A percentile compares a stretch with the other conserved stretches of the same genome.
Evolutionary conservation across 352 stramenopile species (phyloP).

Genomic region (Globisporangium solare): DNA sequence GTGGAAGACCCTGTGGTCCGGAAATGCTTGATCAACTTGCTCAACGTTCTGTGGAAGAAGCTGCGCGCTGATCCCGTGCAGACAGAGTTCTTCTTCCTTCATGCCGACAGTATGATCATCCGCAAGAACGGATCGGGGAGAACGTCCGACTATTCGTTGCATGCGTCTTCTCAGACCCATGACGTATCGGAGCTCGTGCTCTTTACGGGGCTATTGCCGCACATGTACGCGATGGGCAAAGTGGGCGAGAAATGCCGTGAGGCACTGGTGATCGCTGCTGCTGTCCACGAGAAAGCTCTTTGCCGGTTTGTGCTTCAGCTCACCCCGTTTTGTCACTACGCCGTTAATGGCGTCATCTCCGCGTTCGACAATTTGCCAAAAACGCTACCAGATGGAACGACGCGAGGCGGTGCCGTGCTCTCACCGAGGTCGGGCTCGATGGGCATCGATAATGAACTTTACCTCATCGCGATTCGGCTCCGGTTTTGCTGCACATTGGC

Average conservation of each 20-base stretch:
- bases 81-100: slow-evolving; percentile 85
- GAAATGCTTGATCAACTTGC: slow-evolving; percentile 77
- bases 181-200: slow-evolving; percentile 76
- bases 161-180: slow-evolving; percentile 24
- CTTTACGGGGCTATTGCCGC: slow-evolving; percentile 75
- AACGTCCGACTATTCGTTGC: slow-evolving; percentile 21
- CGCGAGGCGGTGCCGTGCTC: slow-evolving; percentile 4
- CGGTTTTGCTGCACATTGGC: slow-evolving; percentile 81
- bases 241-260: slow-evolving; percentile 82
- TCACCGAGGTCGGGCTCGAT: slow-evolving; percentile 15
- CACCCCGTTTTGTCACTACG: slow-evolving; percentile 86
- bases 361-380: slow-evolving; percentile 79
- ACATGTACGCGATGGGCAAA: slow-evolving; percentile 83
- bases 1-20: slow-evolving; percentile 79
- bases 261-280: slow-evolving; percentile 73
- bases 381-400: slow-evolving; percentile 30
- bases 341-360: slow-evolving; percentile 78
- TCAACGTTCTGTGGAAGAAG: slow-evolving; percentile 86
- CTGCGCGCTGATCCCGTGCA: slow-evolving; percentile 77
- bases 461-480: slow-evolving; percentile 54
- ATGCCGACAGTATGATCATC: slow-evolving; percentile 55
- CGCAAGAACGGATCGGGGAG: slow-evolving; percentile 24
- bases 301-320: slow-evolving; percentile 82
- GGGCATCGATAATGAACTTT: slow-evolving; percentile 47
- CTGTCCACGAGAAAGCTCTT: slow-evolving; percentile 68